Evolutionary conservation across 352 stramenopile genomes (phyloP), one percentile per base, ranked within the genome.

Genomic region (Phytophthora podocarpi): DNA sequence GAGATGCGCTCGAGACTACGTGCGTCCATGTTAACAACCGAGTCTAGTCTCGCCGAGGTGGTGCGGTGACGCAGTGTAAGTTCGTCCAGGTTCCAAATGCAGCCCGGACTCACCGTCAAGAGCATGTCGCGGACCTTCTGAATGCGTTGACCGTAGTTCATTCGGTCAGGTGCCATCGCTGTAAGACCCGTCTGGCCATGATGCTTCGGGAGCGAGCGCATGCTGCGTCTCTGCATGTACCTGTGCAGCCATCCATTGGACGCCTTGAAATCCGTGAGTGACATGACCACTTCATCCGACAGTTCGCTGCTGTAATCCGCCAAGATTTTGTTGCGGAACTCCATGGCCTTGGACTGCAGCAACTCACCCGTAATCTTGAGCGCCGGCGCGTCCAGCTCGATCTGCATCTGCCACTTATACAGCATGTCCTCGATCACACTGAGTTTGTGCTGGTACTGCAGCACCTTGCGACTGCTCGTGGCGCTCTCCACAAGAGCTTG

Each of bases 361-460:
- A 93, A 35, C 26, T 93, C 85, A 7, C 85, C 85, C 2, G 85
- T 93, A 50, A 93, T 76, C 51, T 91, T 91, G 0, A 90, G 28
- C 5, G 64, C 76, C 5, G 85, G 82, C 3, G 77, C 72, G 58
- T 89, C 76, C 35, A 87, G 73, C 40, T 93, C 85, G 1, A 90
- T 71, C 54, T 93, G 85, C 23, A 93, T 70, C 61, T 93, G 85
- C 85, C 85, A 93, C 55, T 91, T 91, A 69, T 90, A 88, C 27
- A 93, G 70, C 82, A 90, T 93, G 24, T 93, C 85, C 42, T 93
- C 85, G 47, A 93, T 93, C 40, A 93, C 82, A 55, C 82, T 90
- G 1, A 93, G 55, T 61, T 93, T 91, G 64, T 91, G 82, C 49
- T 91, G 85, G 30, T 93, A 91, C 46, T 91, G 85, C 49, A 93